These are phyloP conservation scores for Pestalotiopsis sp. DNA, from an alignment of 2,329 filamentous ascomycete genomes.

Conservation along the genomic window DNA sequence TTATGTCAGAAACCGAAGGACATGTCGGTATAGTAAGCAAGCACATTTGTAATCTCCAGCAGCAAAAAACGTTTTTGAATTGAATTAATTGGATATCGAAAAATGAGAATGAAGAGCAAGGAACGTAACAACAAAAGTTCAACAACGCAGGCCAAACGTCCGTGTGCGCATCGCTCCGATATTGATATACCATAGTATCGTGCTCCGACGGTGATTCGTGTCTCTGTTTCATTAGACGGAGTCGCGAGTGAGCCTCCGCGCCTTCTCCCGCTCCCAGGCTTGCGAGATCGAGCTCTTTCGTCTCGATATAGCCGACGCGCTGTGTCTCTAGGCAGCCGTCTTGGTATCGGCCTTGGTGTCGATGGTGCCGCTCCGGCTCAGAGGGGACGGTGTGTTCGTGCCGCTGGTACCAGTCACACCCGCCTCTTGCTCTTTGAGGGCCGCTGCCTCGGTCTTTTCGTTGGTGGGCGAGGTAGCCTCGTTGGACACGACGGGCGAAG, in stretches of 20 bases:
- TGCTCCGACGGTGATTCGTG: background rate
- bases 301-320: slow-evolving; percentile 4
- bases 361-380: slow-evolving; percentile 16
- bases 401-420: slow-evolving; percentile 40
- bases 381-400: slow-evolving; percentile 30
- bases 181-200: background rate
- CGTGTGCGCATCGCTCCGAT: background rate
- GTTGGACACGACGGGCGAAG: slow-evolving; percentile 30
- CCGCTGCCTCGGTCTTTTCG: slow-evolving; percentile 21
- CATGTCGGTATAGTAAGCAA: background rate
- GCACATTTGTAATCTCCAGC: background rate
- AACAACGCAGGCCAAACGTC: background rate
- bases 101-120: background rate
- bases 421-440: slow-evolving; percentile 46
- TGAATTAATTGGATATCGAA: background rate
- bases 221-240: background rate
- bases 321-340: slow-evolving; percentile 11
- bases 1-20: background rate
- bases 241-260: background rate
- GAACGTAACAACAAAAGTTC: background rate
- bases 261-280: background rate
- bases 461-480: slow-evolving; percentile 26
- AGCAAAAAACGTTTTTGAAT: background rate
- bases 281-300: background rate
- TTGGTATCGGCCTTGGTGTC: slow-evolving; percentile 1